Base-by-base conservation (phyloP, 2,329 filamentous ascomycete species). In the Meredithiella fracta region DNA sequence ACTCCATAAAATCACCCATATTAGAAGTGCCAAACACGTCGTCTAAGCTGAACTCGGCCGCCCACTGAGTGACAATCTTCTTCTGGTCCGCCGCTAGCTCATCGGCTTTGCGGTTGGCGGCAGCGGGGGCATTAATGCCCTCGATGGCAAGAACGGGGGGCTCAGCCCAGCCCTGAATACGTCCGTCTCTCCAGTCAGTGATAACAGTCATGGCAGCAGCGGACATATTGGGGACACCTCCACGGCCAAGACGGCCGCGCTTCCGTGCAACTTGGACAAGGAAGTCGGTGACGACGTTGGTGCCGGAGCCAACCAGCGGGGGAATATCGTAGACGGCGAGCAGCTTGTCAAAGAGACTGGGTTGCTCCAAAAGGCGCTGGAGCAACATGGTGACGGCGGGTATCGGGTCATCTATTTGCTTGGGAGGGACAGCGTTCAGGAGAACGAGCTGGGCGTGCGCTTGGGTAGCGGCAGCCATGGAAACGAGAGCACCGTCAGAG, bases 141-240 rank as follows among this genome's bases (percentile, higher is more conserved):
- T 74, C 73, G 49, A 84, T 76, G 17, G 78, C 71, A 59, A 87
- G 69, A 37, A 77, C 75, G 6, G 90, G 89, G 2, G 88, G 78
- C 63, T 89, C 85, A 51, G 83, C 79, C 90, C 90, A 95, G 57
- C 90, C 90, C 69, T 94, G 88, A 63, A 98, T 94, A 54, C 92
- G 80, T 25, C 90, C 91, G 67, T 97, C 91, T 62, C 92, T 80
- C 87, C 92, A 94, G 72, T 98, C 92, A n/a, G 82, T 92, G 58
- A 98, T 81, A 56, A 98, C 90, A 0, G 87, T 85, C 77, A 92
- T 91, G 60, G 91, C 92, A 6, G 92, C 91, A 55, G 85, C 82
- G 62, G 81, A 76, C 58, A 97, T 69, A 68, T 97, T 98, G 47
- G 92, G 92, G 15, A 97, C 77, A 60, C 92, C 92, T 20, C 91